These are phyloP conservation scores for Venustampulla echinocandica DNA, from an alignment of 495 filamentous ascomycete genomes.

Conservation along the genomic window DNA sequence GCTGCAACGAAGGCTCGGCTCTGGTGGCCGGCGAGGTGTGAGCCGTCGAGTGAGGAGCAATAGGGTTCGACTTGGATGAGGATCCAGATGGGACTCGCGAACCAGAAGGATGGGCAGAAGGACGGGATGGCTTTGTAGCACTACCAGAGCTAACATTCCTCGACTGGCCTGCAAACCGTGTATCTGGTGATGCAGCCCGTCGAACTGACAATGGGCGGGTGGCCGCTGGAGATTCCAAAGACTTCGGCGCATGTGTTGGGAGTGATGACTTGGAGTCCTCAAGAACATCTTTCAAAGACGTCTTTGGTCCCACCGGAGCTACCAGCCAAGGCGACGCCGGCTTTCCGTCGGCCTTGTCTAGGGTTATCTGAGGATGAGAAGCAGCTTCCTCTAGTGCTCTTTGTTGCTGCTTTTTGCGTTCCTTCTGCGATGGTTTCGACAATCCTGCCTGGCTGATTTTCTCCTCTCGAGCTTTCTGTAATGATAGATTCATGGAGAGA, in stretches of 20 bases:
- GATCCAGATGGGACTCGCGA: conserved; percentile 10
- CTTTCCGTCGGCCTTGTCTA: conserved; percentile 20
- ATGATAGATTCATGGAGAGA: conserved; percentile 63
- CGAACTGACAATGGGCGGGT: conserved; percentile 18
- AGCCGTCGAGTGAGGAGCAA: conserved; percentile 42
- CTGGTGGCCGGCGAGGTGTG: conserved; percentile 25
- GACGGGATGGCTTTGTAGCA: conserved; percentile 1
- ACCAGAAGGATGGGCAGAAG: not conserved
- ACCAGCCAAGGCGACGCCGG: conserved; percentile 65
- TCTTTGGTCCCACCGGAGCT: conserved; percentile 27
- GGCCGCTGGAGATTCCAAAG: conserved; percentile 17
- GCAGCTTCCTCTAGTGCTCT: conserved; percentile 50
- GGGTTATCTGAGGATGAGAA: conserved; percentile 4
- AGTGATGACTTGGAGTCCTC: conserved; percentile 29
- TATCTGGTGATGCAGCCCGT: conserved; percentile 46
- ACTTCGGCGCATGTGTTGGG: conserved; percentile 16
- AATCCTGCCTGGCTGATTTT: conserved; percentile 24
- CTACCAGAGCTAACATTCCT: conserved; percentile 21
- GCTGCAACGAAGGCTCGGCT: conserved; percentile 50
- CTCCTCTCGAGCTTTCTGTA: conserved; percentile 33
- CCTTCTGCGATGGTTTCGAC: conserved; percentile 75
- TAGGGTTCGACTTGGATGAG: conserved; percentile 14
- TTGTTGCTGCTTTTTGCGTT: conserved; percentile 75
- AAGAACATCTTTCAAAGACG: conserved; percentile 25
- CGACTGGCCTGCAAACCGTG: conserved; percentile 42